Evolutionary conservation across 177 flowering plant species (phyloP).

Genomic region (Vitis hybrid): DNA sequence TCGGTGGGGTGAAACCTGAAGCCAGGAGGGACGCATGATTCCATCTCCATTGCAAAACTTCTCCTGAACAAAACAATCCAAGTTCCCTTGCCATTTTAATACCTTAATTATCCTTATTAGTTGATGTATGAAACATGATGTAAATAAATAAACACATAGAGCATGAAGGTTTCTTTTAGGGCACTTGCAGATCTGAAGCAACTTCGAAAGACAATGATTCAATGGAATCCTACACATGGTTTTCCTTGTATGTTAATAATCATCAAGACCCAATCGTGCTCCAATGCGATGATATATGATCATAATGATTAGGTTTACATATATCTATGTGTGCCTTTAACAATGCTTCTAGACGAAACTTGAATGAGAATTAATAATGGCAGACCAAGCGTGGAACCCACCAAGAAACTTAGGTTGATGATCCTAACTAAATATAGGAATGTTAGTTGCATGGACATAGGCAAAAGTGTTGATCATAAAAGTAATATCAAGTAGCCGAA

Average conservation of each 20-base stretch:
- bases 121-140: too few relatives aligned
- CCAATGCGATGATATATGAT: background rate
- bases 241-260: background rate
- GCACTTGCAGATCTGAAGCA: background rate
- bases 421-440: background rate
- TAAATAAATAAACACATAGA: background rate
- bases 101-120: too few relatives aligned
- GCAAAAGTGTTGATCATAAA: conserved; percentile 14
- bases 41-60: conserved; percentile 35
- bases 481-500: conserved; percentile 22
- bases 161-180: conserved; percentile 3
- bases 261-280: background rate
- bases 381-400: conserved; percentile 10
- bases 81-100: too few relatives aligned
- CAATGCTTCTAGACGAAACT: conserved; percentile 1
- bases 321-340: conserved; percentile 5
- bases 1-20: conserved; percentile 96
- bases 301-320: conserved; percentile 6
- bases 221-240: background rate
- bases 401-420: conserved; percentile 3
- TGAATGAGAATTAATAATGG: background rate
- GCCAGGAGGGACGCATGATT: conserved; percentile 78
- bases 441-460: conserved; percentile 10
- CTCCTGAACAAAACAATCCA: conserved; percentile 4
- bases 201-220: conserved; percentile 1